Evolutionary conservation across 179 eudicot species (phyloP).

Genomic region (Heliamphora pulchella): DNA sequence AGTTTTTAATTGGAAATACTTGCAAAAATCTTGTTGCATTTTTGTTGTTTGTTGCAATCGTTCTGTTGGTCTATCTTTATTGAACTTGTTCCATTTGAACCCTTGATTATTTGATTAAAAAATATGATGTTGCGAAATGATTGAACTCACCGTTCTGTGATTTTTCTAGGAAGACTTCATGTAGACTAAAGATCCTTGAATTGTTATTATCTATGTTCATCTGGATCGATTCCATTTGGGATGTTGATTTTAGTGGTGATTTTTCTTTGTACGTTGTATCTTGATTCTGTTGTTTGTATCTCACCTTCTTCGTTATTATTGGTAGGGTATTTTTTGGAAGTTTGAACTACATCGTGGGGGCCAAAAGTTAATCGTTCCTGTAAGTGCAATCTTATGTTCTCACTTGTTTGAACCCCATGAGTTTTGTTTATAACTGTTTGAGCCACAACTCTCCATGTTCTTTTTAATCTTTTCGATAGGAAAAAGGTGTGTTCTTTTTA

Average conservation of each 20-base stretch:
- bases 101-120: background rate
- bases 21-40: background rate
- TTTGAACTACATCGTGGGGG: conserved; percentile 90
- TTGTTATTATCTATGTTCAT: conserved; percentile 2
- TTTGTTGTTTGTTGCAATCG: background rate
- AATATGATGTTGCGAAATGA: background rate
- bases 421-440: background rate
- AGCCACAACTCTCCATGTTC: conserved; percentile 1
- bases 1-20: background rate
- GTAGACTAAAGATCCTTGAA: background rate
- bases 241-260: background rate
- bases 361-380: conserved; percentile 86
- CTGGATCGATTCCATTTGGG: background rate
- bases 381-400: conserved; percentile 36
- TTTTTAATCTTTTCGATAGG: too few relatives aligned
- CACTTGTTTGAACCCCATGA: background rate
- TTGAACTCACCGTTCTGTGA: background rate
- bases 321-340: conserved; percentile 85
- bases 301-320: conserved; percentile 10
- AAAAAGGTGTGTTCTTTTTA: background rate
- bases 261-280: conserved; percentile 17
- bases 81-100: background rate
- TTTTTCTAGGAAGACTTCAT: background rate
- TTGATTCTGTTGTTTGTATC: background rate
- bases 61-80: background rate